Conservation (phyloP, 2,329 filamentous ascomycete species). For the Botrytis tulipae region DNA sequence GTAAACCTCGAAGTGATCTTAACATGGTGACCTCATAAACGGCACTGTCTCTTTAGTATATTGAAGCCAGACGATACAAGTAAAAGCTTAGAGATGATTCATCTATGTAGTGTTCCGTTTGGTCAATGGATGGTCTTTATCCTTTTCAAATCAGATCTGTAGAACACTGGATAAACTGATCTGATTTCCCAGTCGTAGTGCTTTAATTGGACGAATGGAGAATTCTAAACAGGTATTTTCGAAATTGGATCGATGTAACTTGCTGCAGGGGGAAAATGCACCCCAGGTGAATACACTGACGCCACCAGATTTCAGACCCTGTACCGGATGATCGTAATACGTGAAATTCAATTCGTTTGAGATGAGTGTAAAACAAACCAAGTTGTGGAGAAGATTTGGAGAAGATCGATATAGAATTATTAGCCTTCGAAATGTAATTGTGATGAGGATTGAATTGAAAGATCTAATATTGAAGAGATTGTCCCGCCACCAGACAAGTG, state of each 20-base stretch:
- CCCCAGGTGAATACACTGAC: background rate
- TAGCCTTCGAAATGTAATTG: background rate
- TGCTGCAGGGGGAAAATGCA: slow-evolving; percentile 3
- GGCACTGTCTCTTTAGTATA: background rate
- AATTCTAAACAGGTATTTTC: background rate
- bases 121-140: background rate
- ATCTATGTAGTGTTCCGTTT: background rate
- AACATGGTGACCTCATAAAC: slow-evolving; percentile 12
- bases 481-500: background rate
- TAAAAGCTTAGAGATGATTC: background rate
- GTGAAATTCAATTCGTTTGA: background rate
- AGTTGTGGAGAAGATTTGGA: background rate
- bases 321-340: background rate
- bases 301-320: slow-evolving; percentile 6
- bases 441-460: background rate
- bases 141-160: background rate
- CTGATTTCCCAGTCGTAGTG: background rate
- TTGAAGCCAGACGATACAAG: background rate
- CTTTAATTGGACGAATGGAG: background rate
- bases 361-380: background rate
- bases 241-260: slow-evolving; percentile 9
- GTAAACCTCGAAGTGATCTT: slow-evolving; percentile 14
- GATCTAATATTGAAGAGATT: background rate
- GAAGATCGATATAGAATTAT: background rate
- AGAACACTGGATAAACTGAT: background rate